phyloP scores from a whole-genome alignment of 73 alveolate species.

The Tetrahymena thermophila region DNA sequence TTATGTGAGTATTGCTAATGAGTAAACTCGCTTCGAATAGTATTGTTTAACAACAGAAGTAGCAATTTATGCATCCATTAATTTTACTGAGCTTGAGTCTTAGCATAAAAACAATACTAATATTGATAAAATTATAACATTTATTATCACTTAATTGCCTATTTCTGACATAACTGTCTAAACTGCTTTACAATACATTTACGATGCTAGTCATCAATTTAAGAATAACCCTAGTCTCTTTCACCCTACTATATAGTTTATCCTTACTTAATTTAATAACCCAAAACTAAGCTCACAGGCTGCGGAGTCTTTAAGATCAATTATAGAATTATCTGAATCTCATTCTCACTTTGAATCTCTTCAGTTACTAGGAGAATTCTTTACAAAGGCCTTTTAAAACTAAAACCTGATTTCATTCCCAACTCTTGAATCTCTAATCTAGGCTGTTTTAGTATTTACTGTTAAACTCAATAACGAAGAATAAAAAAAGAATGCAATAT shows the following conservation, averaged over 20 bases:
- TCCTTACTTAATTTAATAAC: not conserved
- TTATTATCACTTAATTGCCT: not conserved
- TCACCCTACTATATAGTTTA: not conserved
- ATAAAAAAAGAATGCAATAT: not conserved
- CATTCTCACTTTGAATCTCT: not conserved
- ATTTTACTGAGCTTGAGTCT: not conserved
- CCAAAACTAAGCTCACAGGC: not conserved
- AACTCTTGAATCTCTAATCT: not conserved
- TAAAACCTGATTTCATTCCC: not conserved
- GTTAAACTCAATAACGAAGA: not conserved
- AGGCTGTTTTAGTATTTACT: not conserved
- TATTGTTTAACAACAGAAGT: not conserved
- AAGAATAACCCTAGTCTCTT: not conserved
- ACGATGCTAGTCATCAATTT: not conserved
- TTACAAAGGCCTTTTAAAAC: not conserved
- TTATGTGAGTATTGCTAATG: not conserved
- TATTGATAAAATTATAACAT: not conserved
- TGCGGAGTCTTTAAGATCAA: not conserved
- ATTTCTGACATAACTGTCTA: not conserved
- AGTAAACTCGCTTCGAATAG: not conserved
- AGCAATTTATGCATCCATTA: not conserved
- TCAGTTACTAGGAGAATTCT: not conserved
- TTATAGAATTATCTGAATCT: not conserved
- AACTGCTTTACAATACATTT: not conserved
- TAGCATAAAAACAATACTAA: not conserved